A percentile compares a stretch with the other conserved stretches of the same genome.
phyloP scores from a whole-genome alignment of 805 yeast genomes.

The Saturnispora zaruensis region DNA sequence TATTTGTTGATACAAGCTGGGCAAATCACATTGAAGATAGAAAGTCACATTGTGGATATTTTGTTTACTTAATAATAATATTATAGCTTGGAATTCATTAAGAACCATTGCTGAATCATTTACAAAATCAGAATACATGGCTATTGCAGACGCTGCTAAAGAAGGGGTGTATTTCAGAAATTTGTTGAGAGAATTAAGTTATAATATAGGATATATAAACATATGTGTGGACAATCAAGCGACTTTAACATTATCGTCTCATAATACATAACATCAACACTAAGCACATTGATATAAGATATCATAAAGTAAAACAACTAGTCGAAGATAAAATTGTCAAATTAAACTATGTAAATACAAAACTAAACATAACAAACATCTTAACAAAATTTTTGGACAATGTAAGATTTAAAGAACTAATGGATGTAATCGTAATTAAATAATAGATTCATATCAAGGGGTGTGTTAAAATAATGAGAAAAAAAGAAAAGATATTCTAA shows the following conservation, averaged over 20 bases:
- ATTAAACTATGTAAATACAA: too few species aligned
- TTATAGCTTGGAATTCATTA: neutral
- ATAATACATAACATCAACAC: neutral
- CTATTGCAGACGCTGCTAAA: neutral
- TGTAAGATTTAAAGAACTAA: too few species aligned
- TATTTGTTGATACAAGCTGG: neutral
- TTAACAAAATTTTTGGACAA: neutral
- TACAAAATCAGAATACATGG: conserved; percentile 1
- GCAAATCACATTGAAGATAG: neutral
- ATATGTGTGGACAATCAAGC: neutral
- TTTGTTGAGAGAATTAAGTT: neutral
- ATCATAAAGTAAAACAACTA: neutral
- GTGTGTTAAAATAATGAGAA: too few species aligned
- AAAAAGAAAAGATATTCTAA: too few species aligned
- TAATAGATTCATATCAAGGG: too few species aligned
- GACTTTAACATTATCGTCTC: neutral
- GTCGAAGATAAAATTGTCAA: too few species aligned
- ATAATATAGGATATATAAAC: too few species aligned
- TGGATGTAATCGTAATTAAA: too few species aligned
- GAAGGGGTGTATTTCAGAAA: neutral
- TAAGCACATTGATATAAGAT: neutral
- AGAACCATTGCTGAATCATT: neutral
- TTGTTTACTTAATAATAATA: too few species aligned
- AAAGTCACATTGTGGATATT: neutral
- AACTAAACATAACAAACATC: neutral